A percentile compares a stretch with the other conserved stretches of the same genome.
phyloP scores from a whole-genome alignment of 2,329 filamentous ascomycete genomes.

The Diaporthe caulivora region DNA sequence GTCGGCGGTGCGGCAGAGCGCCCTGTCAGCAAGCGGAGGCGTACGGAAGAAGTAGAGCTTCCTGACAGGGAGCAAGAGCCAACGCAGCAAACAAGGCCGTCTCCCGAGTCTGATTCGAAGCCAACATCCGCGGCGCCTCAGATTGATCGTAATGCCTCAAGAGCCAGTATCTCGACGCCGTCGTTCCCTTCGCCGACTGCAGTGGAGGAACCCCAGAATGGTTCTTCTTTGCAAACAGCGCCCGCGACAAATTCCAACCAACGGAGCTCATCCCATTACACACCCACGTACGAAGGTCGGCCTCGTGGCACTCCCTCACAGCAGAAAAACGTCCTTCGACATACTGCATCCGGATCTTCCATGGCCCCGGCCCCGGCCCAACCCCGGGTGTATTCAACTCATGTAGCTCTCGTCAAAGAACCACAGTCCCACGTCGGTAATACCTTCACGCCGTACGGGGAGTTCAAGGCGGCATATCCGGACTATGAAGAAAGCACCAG shows the following conservation, averaged over 20 bases:
- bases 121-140: background rate
- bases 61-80: background rate
- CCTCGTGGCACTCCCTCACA: background rate
- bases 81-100: background rate
- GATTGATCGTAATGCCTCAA: conserved; percentile 2
- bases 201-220: background rate
- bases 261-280: conserved; percentile 1
- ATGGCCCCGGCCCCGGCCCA: conserved; percentile 14
- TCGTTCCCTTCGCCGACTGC: conserved; percentile 6
- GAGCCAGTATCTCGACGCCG: conserved; percentile 21
- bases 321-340: background rate
- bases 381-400: background rate
- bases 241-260: background rate
- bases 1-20: background rate
- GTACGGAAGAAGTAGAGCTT: background rate
- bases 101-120: background rate
- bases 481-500: conserved; percentile 46
- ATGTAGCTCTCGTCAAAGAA: background rate
- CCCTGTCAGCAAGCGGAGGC: conserved; percentile 7
- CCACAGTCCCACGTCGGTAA: background rate
- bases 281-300: conserved; percentile 36
- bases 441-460: conserved; percentile 43
- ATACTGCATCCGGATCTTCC: background rate
- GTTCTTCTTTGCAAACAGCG: background rate
- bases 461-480: conserved; percentile 47